Conservation (phyloP, 106 monocot genomes). For the Dioscorea alata region DNA sequence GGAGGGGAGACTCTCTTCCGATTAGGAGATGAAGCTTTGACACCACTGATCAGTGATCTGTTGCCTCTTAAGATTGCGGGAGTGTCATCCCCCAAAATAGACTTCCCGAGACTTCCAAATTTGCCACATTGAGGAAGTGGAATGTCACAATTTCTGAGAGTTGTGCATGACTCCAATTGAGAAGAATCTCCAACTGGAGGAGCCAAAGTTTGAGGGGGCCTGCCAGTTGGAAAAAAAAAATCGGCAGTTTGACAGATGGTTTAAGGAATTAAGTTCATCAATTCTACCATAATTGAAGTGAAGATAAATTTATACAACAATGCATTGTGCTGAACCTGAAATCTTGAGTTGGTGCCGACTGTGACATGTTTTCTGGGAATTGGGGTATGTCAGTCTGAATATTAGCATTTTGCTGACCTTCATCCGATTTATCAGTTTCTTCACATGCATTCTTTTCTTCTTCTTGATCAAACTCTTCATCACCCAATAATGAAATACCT, state of each 20-base stretch:
- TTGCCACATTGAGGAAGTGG: not conserved
- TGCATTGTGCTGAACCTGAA: slow-evolving; percentile 41
- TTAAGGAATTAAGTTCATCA: slow-evolving; percentile 18
- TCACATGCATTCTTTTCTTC: slow-evolving; percentile 32
- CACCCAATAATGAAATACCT: slow-evolving; percentile 12
- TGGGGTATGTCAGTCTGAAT: slow-evolving; percentile 23
- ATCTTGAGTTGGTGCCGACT: slow-evolving; percentile 41
- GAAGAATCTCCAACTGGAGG: not conserved
- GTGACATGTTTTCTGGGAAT: slow-evolving; percentile 21
- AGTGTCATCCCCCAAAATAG: not conserved
- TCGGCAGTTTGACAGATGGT: slow-evolving; percentile 23
- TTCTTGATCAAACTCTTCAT: slow-evolving; percentile 46
- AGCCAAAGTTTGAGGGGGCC: slow-evolving; percentile 23
- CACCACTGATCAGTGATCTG: not conserved
- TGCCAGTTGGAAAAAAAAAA: slow-evolving; percentile 43
- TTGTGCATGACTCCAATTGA: not conserved
- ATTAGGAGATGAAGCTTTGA: not conserved
- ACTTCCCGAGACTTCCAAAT: not conserved
- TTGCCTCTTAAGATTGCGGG: not conserved
- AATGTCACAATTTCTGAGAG: not conserved
- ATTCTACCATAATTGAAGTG: not conserved
- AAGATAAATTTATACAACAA: not conserved
- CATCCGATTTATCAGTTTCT: slow-evolving; percentile 31
- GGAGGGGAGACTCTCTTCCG: not conserved
- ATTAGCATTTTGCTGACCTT: slow-evolving; percentile 28